Evolutionary conservation across 169 alveolate species (phyloP), one percentile per base, ranked within the genome.

Genomic region (Plasmodium ovale): DNA sequence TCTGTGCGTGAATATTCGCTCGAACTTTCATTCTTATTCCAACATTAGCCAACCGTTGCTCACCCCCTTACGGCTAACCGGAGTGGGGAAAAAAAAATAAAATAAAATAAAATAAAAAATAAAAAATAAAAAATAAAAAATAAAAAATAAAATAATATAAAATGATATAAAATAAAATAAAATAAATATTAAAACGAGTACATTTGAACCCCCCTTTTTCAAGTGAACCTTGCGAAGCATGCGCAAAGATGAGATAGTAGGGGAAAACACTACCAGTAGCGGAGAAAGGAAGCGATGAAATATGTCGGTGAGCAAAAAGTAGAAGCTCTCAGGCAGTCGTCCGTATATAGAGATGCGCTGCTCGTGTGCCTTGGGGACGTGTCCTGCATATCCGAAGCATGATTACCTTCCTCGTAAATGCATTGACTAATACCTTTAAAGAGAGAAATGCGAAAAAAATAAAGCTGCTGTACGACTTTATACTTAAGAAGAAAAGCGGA

Each of bases 391-490:
- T n/a, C n/a, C n/a, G n/a, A n/a, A n/a, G n/a, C n/a, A 73, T 73
- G 88, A 73, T 37, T 58, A n/a, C 0, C 1, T 58, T 73, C 35
- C 49, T 79, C n/a, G 37, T 53, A 4, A 47, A 44, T 25, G 25
- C 27, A 25, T 2, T 79, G 6, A 53, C n/a, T 31, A 64, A 51
- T 27, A 35, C 53, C 12, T 51, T 64, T 62, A 79, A 79, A 64
- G 42, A 59, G 33, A 33, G 64, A 21, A 53, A 56, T 29, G 71
- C 44, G 51, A 79, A 49, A n/a, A 37, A 79, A n/a, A n/a, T 79
- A 37, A 64, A 79, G 21, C 79, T 12, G 12, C 19, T 79, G 25
- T 64, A 44, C 23, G 49, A 62, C 1, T 64, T 79, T 42, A 31
- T 79, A 35, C 25, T 33, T n/a, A 54, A n/a, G 37, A 51, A 49